Evolutionary conservation across 2,329 filamentous ascomycete species (phyloP), one percentile per base, ranked within the genome.

Genomic region (Botrytis squamosa): DNA sequence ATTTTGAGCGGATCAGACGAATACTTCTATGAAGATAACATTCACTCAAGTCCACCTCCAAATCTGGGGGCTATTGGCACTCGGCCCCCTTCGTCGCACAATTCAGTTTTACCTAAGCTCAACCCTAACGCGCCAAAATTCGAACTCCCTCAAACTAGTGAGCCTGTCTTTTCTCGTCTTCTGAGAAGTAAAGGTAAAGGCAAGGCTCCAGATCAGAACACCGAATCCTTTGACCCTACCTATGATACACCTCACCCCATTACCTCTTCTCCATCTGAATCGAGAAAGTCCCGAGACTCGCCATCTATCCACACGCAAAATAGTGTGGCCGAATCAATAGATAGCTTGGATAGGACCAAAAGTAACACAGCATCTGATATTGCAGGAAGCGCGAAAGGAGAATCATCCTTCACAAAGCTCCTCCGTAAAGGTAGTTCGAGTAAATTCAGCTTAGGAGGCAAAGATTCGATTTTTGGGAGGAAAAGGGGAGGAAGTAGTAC

Each of bases 121-220:
- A 98, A 99, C 79, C 96, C 96, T 12, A 89, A 93, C 10, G 96
- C 95, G 0, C 95, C 95, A 14, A 93, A 92, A 0, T 98, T 98
- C 81, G 95, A 92, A 83, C 64, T 62, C 25, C 52, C 71, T 44
- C 71, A 68, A 62, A 42, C 49, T 25, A 68, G 40, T 81, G 95
- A 92, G 82, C 91, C 77, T 16, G 88, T 90, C 55, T 89, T 96
- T 74, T 88, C 90, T 78, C 85, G 86, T 7, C 70, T 72, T 38
- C 81, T 81, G 44, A 85, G 84, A 75, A 78, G 78, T 36, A 80
- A 84, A 76, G 76, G 79, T 36, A 85, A 83, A 76, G 81, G 81
- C n/a, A 84, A 83, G 74, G 82, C 83, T 52, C 84, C 83, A 78
- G 82, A 82, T 25, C 83, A 29, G 33, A 59, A 67, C 38, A 77